These are phyloP conservation scores for Phytopythium cucurbitacearum DNA, from an alignment of 352 stramenopile species.

Conservation along the genomic window DNA sequence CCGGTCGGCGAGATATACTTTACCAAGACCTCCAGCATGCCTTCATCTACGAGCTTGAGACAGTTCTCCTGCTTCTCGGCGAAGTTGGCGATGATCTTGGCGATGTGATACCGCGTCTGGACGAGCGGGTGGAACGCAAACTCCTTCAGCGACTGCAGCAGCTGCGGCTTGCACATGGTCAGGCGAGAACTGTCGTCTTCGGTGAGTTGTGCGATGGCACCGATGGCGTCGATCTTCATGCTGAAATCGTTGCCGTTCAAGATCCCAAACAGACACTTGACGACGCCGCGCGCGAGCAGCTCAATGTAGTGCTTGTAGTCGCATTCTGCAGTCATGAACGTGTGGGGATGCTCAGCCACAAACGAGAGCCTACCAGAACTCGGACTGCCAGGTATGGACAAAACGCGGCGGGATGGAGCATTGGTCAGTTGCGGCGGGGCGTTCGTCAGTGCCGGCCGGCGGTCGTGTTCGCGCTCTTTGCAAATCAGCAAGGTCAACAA, in stretches of 20 bases:
- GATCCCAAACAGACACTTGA: slow-evolving; percentile 72
- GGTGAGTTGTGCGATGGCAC: slow-evolving; percentile 62
- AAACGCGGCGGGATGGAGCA: no score
- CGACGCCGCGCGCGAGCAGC: slow-evolving; percentile 57
- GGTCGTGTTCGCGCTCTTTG: slow-evolving; percentile 35
- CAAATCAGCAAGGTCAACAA: slow-evolving; percentile 58
- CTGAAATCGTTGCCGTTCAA: slow-evolving; percentile 60
- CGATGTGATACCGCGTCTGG: slow-evolving; percentile 53
- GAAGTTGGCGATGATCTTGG: slow-evolving; percentile 77
- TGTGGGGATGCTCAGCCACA: background rate
- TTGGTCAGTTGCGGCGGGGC: background rate
- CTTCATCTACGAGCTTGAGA: slow-evolving; percentile 65
- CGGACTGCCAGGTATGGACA: background rate
- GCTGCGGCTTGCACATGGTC: slow-evolving; percentile 61
- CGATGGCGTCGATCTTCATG: slow-evolving; percentile 66
- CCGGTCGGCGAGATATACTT: slow-evolving; percentile 57
- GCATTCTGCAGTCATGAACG: slow-evolving; percentile 12
- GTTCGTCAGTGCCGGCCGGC: background rate
- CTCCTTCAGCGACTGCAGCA: slow-evolving; percentile 51
- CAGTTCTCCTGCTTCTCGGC: slow-evolving; percentile 64
- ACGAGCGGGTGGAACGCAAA: slow-evolving; percentile 65
- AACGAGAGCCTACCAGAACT: slow-evolving; percentile 1
- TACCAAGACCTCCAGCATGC: slow-evolving; percentile 58
- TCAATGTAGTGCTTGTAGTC: slow-evolving; percentile 76
- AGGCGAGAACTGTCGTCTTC: slow-evolving; percentile 58